phyloP scores from a whole-genome alignment of 805 yeast species.

The Metschnikowia cerradonensis region DNA sequence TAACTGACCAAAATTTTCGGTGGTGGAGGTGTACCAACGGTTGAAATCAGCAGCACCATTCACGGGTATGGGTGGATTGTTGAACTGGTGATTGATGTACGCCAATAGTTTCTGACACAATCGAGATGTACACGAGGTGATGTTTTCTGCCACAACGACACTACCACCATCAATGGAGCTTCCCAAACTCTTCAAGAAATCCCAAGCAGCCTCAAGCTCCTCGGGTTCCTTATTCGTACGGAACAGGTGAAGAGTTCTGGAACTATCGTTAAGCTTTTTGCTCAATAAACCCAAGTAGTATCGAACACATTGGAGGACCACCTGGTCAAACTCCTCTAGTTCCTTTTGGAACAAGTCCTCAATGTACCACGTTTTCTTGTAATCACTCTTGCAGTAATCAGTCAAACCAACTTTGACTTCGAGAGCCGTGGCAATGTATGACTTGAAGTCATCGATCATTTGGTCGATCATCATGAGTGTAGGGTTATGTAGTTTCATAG shows the following conservation, averaged over 20 bases:
- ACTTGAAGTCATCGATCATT: conserved; percentile 78
- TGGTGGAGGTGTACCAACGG: conserved; percentile 64
- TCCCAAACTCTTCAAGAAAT: conserved; percentile 71
- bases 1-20: conserved; percentile 68
- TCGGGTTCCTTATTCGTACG: conserved; percentile 90
- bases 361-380: conserved; percentile 65
- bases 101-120: conserved; percentile 64
- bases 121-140: conserved; percentile 60
- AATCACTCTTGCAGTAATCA: conserved; percentile 52
- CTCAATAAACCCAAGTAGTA: conserved; percentile 69
- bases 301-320: conserved; percentile 68
- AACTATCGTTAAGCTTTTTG: conserved; percentile 73
- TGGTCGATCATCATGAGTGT: conserved; percentile 96
- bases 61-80: conserved; percentile 47
- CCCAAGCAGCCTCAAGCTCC: conserved; percentile 79
- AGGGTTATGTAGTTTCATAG: conserved; percentile 73
- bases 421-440: conserved; percentile 70
- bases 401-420: conserved; percentile 65
- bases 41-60: conserved; percentile 34
- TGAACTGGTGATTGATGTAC: conserved; percentile 68
- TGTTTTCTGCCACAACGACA: conserved; percentile 72
- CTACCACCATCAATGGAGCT: conserved; percentile 77
- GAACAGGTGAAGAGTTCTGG: conserved; percentile 57
- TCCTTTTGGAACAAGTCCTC: conserved; percentile 58
- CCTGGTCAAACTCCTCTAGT: conserved; percentile 50